These are phyloP conservation scores for Neocatenulostroma microsporum DNA, from an alignment of 2,329 filamentous ascomycete genomes.

Conservation along the genomic window DNA sequence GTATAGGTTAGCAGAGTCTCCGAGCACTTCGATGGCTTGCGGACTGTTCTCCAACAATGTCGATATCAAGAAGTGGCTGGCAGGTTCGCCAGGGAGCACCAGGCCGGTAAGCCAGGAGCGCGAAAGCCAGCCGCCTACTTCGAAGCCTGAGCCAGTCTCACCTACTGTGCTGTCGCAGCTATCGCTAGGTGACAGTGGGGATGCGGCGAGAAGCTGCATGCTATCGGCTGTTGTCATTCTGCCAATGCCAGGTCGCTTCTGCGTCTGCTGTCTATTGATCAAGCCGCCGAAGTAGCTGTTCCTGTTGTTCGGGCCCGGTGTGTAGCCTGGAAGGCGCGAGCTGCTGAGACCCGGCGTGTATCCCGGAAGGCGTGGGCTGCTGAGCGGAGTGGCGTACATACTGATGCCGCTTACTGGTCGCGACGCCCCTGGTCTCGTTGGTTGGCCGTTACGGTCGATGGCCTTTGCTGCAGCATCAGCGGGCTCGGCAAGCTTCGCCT, in stretches of 20 bases:
- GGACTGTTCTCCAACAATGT: constrained; percentile 50
- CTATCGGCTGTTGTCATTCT: constrained; percentile 13
- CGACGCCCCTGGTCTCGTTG: not conserved
- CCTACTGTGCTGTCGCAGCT: too few relatives aligned
- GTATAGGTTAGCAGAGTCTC: constrained; percentile 45
- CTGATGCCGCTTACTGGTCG: constrained; percentile 9
- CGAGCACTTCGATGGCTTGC: constrained; percentile 41
- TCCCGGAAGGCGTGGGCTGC: constrained; percentile 12
- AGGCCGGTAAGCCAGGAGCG: constrained; percentile 49
- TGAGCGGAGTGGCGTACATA: constrained; percentile 15
- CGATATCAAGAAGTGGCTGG: constrained; percentile 49
- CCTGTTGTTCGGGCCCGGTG: constrained; percentile 1
- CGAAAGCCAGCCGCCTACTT: constrained; percentile 41
- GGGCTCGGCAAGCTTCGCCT: constrained; percentile 2
- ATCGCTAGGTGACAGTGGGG: not conserved
- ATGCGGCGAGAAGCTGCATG: constrained; percentile 13
- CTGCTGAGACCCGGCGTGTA: not conserved
- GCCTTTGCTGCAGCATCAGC: not conserved
- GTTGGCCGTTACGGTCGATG: not conserved
- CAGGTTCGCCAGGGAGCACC: constrained; percentile 47
- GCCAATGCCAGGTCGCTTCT: constrained; percentile 8
- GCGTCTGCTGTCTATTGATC: not conserved
- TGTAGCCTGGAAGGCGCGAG: not conserved
- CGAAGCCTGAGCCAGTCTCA: constrained; percentile 7
- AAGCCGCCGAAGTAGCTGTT: constrained; percentile 5